phyloP scores from a whole-genome alignment of 805 yeast genomes.

The Tetrapisispora fleetii region DNA sequence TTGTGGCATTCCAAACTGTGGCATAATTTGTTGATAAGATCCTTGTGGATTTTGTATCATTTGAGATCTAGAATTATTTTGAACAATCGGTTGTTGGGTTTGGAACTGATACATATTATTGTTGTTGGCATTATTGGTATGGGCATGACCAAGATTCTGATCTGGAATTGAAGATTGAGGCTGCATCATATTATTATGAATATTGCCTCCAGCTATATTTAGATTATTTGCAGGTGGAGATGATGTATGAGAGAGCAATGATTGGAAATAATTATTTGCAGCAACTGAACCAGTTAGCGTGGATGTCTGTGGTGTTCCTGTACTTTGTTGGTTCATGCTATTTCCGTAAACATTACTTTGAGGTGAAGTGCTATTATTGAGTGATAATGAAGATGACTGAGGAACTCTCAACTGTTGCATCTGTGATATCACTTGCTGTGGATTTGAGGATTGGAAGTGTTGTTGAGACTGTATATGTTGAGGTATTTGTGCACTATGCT shows the following conservation, averaged over 20 bases:
- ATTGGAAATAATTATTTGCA: constrained; percentile 22
- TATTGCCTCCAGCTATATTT: constrained; percentile 5
- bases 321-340: constrained; percentile 4
- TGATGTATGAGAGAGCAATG: constrained; percentile 22
- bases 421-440: constrained; percentile 2
- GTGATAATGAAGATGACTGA: constrained; percentile 8
- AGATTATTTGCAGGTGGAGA: constrained; percentile 19
- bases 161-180: neutral
- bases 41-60: constrained; percentile 13
- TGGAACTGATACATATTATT: constrained; percentile 3
- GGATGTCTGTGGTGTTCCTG: constrained; percentile 7
- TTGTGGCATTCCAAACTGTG: constrained; percentile 17
- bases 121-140: neutral
- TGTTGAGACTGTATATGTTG: neutral
- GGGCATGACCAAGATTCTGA: neutral
- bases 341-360: neutral
- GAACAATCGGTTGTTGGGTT: constrained; percentile 9
- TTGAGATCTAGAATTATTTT: constrained; percentile 9
- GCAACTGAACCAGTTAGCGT: constrained; percentile 19
- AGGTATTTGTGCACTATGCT: constrained; percentile 1
- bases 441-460: constrained; percentile 1
- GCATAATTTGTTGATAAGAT: constrained; percentile 10
- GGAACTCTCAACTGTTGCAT: constrained; percentile 24
- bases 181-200: neutral
- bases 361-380: constrained; percentile 3